phyloP scores from a whole-genome alignment of 495 filamentous ascomycete genomes.

The Aspergillus conjunctus region DNA sequence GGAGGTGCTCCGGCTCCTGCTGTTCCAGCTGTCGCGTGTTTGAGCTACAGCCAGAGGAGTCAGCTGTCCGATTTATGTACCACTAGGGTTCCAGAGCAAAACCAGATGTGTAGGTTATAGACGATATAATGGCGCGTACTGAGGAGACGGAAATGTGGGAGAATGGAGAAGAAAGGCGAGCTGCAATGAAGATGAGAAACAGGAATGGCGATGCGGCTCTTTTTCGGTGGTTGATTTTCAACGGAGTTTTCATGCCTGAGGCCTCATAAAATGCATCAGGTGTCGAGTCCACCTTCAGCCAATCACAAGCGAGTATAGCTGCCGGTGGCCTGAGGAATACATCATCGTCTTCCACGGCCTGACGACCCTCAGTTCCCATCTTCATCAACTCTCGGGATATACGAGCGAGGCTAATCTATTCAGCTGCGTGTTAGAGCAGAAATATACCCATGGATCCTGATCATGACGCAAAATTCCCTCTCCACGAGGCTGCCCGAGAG shows the following conservation, averaged over 20 bases:
- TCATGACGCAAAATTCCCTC: conserved; percentile 66
- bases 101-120: too few species aligned
- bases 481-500: conserved; percentile 88
- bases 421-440: not conserved
- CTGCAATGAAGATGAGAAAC: too few species aligned
- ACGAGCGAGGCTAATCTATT: not conserved
- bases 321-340: not conserved
- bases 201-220: not conserved
- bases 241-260: conserved; percentile 31
- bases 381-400: not conserved
- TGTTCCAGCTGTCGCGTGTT: too few species aligned
- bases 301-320: not conserved
- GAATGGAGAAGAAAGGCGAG: not conserved
- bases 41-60: too few species aligned
- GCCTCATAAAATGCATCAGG: conserved; percentile 14
- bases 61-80: too few species aligned
- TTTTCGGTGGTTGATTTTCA: conserved; percentile 20
- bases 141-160: not conserved
- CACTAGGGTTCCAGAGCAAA: too few species aligned
- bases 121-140: too few species aligned
- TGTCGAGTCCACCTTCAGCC: conserved; percentile 4
- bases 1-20: not conserved
- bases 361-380: not conserved
- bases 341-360: not conserved
- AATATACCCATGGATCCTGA: conserved; percentile 40